Base-by-base conservation (phyloP, 1,139 yeast genomes). In the Saccharomyces hybrid region DNA sequence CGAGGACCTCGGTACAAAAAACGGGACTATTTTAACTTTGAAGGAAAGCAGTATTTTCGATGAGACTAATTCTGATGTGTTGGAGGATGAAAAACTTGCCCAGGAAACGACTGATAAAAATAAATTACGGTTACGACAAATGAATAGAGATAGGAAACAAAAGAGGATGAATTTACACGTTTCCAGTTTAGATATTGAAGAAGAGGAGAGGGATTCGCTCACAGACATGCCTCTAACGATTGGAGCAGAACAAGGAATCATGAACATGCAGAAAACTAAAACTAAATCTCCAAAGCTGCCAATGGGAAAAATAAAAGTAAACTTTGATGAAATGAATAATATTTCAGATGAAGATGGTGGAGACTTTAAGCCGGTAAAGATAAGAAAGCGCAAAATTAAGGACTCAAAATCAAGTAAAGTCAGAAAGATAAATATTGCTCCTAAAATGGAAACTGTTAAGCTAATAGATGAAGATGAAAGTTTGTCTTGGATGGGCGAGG, bases 21-120 rank as follows among this genome's bases (percentile, higher is more conserved):
- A 61, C 8, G 81, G 79, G 23, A 80, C 81, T 0, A 74, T 87
- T 1, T 71, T 89, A 53, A 87, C 93, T 0, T 71, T 88, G 49
- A 80, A 84, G 54, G 96, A 89, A 57, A 67, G 73, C 1, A 73
- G 74, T 5, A 70, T 87, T 2, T 61, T 80, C 26, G 83, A 76
- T 42, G 83, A 78, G 2, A 78, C 73, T 2, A 32, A 59, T 3
- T 61, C 56, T 1, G 65, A 59, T 13, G 57, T 61, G 2, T 52
- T 66, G 14, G 67, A 65, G 52, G 57, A 63, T 50, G 61, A 57
- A 27, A 38, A 56, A 6, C 11, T 55, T 2, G 52, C 50, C 1
- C 59, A 62, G 13, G 61, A 62, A 1, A 55, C 56, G 20, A 52
- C 58, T 25, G 63, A 60, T 16, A 56, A 56, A 3, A 59, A 62